Percentiles rank a stretch among this genome's conserved stretches.
phyloP scores from a whole-genome alignment of 2,329 filamentous ascomycete genomes.

The Amphichorda felina region DNA sequence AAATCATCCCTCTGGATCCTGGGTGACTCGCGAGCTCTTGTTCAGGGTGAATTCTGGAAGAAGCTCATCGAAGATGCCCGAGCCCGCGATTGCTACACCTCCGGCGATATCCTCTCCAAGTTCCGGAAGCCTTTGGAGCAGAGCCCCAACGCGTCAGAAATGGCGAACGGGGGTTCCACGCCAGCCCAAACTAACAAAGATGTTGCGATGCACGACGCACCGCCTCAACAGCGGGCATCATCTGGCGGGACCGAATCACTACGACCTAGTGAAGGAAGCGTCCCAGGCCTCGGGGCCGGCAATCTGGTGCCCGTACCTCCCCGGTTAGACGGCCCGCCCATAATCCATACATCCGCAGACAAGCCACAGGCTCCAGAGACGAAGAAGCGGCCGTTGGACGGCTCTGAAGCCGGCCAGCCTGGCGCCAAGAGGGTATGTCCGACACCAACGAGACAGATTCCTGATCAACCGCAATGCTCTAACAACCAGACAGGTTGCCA shows the following conservation, averaged over 20 bases:
- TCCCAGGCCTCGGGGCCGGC: not conserved
- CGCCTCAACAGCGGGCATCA: not conserved
- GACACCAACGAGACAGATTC: not conserved
- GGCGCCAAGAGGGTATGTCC: slow-evolving; percentile 28
- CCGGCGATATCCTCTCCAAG: slow-evolving; percentile 43
- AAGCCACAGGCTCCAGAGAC: slow-evolving; percentile 9
- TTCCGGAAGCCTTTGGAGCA: slow-evolving; percentile 31
- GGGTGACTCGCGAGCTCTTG: slow-evolving; percentile 77
- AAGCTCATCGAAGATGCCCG: slow-evolving; percentile 76
- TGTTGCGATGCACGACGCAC: slow-evolving; percentile 7
- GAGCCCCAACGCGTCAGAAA: slow-evolving; percentile 3
- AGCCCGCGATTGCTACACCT: slow-evolving; percentile 62
- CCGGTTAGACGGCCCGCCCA: slow-evolving; percentile 11
- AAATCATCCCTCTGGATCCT: slow-evolving; percentile 96
- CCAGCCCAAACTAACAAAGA: slow-evolving; percentile 5
- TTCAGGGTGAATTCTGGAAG: slow-evolving; percentile 84
- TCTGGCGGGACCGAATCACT: not conserved
- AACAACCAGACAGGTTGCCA: slow-evolving; percentile 16
- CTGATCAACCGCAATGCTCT: slow-evolving; percentile 7
- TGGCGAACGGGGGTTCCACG: slow-evolving; percentile 9
- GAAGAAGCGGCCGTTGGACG: slow-evolving; percentile 34
- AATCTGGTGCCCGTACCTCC: not conserved
- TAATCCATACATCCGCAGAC: slow-evolving; percentile 23
- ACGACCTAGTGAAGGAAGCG: too few species aligned
- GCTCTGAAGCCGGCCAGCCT: slow-evolving; percentile 15